Evolutionary conservation across 352 stramenopile species (phyloP).

Genomic region (Phytophthora megakarya): DNA sequence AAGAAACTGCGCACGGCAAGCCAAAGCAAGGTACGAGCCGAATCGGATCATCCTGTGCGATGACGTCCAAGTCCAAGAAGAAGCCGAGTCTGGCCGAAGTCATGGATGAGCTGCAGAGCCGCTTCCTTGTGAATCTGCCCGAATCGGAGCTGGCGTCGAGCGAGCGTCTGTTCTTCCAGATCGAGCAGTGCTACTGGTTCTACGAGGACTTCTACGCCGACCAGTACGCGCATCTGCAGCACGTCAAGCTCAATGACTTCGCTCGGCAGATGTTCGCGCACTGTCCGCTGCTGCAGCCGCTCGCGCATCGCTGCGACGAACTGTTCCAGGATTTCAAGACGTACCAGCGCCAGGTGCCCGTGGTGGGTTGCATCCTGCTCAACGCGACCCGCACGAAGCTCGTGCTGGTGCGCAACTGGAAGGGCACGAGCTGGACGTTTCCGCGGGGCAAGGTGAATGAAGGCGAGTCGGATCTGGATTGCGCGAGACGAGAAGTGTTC

Average conservation of each 20-base stretch:
- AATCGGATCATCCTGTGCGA: slow-evolving; percentile 15
- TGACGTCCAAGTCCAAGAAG: slow-evolving; percentile 43
- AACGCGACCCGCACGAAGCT: slow-evolving; percentile 88
- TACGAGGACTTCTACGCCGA: slow-evolving; percentile 98
- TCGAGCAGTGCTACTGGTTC: slow-evolving; percentile 98
- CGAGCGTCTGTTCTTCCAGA: slow-evolving; percentile 97
- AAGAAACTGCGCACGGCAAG: slow-evolving; percentile 40
- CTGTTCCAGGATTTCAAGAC: slow-evolving; percentile 94
- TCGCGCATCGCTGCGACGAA: slow-evolving; percentile 87
- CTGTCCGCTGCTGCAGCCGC: slow-evolving; percentile 84
- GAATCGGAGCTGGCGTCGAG: slow-evolving; percentile 87
- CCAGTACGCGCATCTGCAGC: slow-evolving; percentile 77
- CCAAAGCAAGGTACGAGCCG: slow-evolving; percentile 6
- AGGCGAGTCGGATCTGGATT: slow-evolving; percentile 87
- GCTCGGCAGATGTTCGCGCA: slow-evolving; percentile 92
- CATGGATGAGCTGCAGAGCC: slow-evolving; percentile 96
- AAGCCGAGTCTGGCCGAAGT: slow-evolving; percentile 85
- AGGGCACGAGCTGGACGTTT: slow-evolving; percentile 92
- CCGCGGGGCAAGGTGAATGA: slow-evolving; percentile 95
- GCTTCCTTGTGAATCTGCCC: slow-evolving; percentile 96
- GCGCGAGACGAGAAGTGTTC: slow-evolving; percentile 89
- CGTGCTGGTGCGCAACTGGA: slow-evolving; percentile 92
- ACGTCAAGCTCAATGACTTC: slow-evolving; percentile 95
- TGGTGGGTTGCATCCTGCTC: slow-evolving; percentile 94
- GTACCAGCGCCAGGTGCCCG: slow-evolving; percentile 95